phyloP scores from a whole-genome alignment of 192 early-diverging fungal species.

The Coemansia sp. region DNA sequence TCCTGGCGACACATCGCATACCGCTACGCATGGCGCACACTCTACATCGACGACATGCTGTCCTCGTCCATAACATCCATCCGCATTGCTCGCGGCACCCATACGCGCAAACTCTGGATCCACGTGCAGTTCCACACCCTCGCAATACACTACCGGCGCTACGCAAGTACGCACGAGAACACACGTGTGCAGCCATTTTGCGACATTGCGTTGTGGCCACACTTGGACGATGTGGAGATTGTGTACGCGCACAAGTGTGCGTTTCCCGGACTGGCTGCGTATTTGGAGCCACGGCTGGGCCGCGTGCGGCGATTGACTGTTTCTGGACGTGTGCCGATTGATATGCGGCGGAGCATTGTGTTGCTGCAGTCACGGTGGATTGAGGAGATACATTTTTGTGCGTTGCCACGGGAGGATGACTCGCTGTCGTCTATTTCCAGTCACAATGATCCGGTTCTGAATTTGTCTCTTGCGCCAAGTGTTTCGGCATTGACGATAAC shows the following conservation, averaged over 20 bases:
- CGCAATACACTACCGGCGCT: constrained; percentile 40
- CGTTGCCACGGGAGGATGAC: constrained; percentile 30
- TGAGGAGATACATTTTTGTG: constrained; percentile 25
- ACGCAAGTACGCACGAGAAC: constrained; percentile 32
- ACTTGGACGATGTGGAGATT: constrained; percentile 38
- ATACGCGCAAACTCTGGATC: constrained; percentile 38
- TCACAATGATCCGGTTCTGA: constrained; percentile 29
- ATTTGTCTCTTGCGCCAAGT: not conserved
- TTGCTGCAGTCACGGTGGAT: constrained; percentile 22
- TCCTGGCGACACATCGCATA: constrained; percentile 33
- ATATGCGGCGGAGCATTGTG: constrained; percentile 42
- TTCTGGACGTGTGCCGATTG: constrained; percentile 41
- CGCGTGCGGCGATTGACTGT: constrained; percentile 26
- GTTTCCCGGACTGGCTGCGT: constrained; percentile 44
- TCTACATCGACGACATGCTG: constrained; percentile 28
- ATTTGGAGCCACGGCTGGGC: constrained; percentile 42
- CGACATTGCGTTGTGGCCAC: constrained; percentile 29
- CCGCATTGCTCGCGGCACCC: constrained; percentile 14
- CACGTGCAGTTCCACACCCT: constrained; percentile 41
- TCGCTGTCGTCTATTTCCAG: constrained; percentile 25
- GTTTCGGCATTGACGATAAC: constrained; percentile 28
- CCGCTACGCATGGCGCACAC: constrained; percentile 46
- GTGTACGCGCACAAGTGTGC: constrained; percentile 49
- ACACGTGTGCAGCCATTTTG: constrained; percentile 42
- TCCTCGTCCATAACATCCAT: constrained; percentile 8